Base-by-base conservation (phyloP, 306 rosid species). In the Adenanthera pavonina region DNA sequence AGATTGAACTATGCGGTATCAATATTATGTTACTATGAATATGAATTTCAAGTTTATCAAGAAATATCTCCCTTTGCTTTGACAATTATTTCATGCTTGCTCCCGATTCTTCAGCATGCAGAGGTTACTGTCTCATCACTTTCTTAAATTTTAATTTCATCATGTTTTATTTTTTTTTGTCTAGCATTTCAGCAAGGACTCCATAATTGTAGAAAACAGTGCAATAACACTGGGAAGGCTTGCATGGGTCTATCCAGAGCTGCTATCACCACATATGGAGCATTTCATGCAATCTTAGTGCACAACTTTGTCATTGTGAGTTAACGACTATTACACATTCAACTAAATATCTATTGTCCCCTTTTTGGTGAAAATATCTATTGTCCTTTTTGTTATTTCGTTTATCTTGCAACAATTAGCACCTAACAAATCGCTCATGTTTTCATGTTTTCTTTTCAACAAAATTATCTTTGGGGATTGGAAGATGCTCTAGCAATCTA, bases 211-310 rank as follows among this genome's bases (percentile, higher is more conserved):
- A 76, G 99, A 95, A 82, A 95, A 95, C 72, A 90, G 97, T 87
- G 97, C 99, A 69, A 95, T 95, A 78, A 95, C 99, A 64, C 91
- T 95, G 83, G 99, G 99, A 84, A 93, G 99, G 88, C 88, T 95
- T 85, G 97, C 94, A 33, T 95, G 97, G 97, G 99, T 90, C 81
- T 95, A 94, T 82, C 99, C 99, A 19, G 97, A 93, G 78, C 88
- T 89, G 82, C 97, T 95, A 78, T 88, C 97, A 30, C 97, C 97
- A 10, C 97, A 93, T 86, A 95, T 93, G n/a, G n/a, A n/a, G n/a
- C n/a, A n/a, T n/a, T n/a, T n/a, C n/a, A n/a, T n/a, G n/a, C n/a
- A n/a, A n/a, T 69, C 91, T 43, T 95, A 97, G 99, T 95, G 99
- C 97, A 83, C 78, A 81, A 97, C 99, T 82, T 87, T 95, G 88